Evolutionary conservation across 2,329 filamentous ascomycete genomes (phyloP).

Genomic region (Alternaria consortialis): DNA sequence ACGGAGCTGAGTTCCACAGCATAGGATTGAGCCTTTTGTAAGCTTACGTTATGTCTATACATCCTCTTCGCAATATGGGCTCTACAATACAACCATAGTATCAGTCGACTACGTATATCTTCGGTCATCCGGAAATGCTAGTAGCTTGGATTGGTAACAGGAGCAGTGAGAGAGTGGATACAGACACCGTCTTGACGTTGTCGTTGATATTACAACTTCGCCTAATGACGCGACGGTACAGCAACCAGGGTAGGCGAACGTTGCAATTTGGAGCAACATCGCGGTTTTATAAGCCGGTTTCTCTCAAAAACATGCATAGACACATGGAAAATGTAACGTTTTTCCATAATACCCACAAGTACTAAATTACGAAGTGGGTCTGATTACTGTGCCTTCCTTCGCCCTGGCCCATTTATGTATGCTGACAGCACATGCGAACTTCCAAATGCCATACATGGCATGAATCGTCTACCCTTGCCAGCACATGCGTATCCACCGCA

Average conservation of each 20-base stretch:
- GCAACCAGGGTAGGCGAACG: constrained; percentile 12
- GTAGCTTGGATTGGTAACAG: background rate
- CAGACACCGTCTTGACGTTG: background rate
- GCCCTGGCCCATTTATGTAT: background rate
- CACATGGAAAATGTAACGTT: background rate
- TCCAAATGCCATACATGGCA: background rate
- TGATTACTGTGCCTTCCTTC: background rate
- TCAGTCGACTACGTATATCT: background rate
- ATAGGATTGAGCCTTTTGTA: background rate
- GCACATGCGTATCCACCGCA: constrained; percentile 1
- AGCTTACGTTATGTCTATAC: background rate
- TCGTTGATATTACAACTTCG: background rate
- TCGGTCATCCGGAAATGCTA: background rate
- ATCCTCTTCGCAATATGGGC: background rate
- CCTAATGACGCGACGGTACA: constrained; percentile 4
- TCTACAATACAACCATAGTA: background rate
- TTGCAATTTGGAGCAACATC: constrained; percentile 1
- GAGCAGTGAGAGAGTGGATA: background rate
- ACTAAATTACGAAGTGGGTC: background rate
- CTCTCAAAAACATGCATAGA: background rate
- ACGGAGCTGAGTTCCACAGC: background rate
- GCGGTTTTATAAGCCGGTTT: background rate
- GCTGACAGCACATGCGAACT: background rate
- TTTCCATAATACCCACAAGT: background rate
- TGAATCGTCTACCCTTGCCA: constrained; percentile 19